Evolutionary conservation across 2,329 filamentous ascomycete genomes (phyloP), one percentile per base, ranked within the genome.

Genomic region (Atkinsonella texensis): DNA sequence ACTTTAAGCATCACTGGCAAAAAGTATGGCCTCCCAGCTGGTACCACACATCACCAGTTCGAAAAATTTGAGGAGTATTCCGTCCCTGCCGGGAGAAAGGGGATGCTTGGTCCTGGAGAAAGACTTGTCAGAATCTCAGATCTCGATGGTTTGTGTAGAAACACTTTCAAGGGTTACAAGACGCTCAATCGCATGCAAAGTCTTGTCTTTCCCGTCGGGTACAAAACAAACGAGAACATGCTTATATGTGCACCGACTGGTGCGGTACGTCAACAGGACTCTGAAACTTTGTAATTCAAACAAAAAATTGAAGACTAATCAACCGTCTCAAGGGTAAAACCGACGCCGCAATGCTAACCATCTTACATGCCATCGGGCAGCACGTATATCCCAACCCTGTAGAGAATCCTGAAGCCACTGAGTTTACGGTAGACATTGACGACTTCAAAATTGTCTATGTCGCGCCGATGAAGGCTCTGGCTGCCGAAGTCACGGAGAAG

Each of bases 361-460:
- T 98, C 53, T 74, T 98, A 53, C 94, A 95, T 64, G 86, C 87
- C 0, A 83, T 98, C 52, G 83, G 87, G 1, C 90, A 95, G 65
- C 91, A 97, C 61, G 79, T 87, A 23, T 74, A 77, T 0, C 91
- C 93, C 0, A 89, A 82, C 58, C 91, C 90, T 0, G 75, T 85
- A 10, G 87, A 95, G 52, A 74, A 88, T 41, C 80, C 80, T 0
- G 72, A 81, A 50, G 82, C 85, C 0, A 83, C 77, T 0, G 86
- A 95, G 40, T 96, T 96, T 63, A 79, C 79, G 1, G 87, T 95
- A n/a, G 77, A 85, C 53, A 72, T 81, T 0, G 86, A 95, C 49
- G 88, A 95, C 60, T 96, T 97, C 77, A 97, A 98, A 69, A 91
- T 98, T 60, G 89, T 98, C 52, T 98, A 98, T 60, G 93, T 98